Base-by-base conservation (phyloP, 1,139 yeast genomes). In the Meyerozyma smithsonii region DNA sequence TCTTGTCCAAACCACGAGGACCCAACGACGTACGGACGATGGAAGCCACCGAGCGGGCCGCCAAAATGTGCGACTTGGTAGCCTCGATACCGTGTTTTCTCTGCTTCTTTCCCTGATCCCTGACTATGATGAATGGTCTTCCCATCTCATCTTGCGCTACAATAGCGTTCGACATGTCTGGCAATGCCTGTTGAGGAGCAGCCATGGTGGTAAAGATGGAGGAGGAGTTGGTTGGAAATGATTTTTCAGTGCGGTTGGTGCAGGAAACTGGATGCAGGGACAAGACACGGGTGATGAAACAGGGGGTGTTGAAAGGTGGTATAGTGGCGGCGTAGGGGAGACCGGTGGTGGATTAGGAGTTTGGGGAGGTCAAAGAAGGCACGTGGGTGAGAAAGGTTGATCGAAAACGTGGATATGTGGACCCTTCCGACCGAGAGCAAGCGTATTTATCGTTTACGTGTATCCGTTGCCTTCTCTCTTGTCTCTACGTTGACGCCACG, bases 101-200 rank as follows among this genome's bases (percentile, higher is more conserved):
- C 61, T 88, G 84, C 64, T 94, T 94, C 53, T 79, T 79, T 19
- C 97, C 97, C 65, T 94, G 98, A 63, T 94, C 98, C 61, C 95
- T 79, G 41, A 94, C 98, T 60, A 94, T 92, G 57, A 94, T 90
- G 61, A 94, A 88, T 15, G 98, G 99, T 66, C 97, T 82, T 23
- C 99, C 99, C 90, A 86, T 88, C 65, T 94, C 98, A 62, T 94
- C 98, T 66, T 92, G 97, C 5, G 98, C 97, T 70, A 92, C 88
- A 55, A 92, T 88, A 64, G 98, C 98, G 59, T 92, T 92, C 52
- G 97, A 89, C 76, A 92, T 73, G 62, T 92, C 97, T 36, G 96
- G 96, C 86, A 86, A 79, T 32, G 49, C 46, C 38, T 55, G 56
- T 49, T 53, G 43, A 28, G 41, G 61, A 39, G 59, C 64, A 37